phyloP scores from a whole-genome alignment of 2,329 filamentous ascomycete species.

The Penicillium digitatum region DNA sequence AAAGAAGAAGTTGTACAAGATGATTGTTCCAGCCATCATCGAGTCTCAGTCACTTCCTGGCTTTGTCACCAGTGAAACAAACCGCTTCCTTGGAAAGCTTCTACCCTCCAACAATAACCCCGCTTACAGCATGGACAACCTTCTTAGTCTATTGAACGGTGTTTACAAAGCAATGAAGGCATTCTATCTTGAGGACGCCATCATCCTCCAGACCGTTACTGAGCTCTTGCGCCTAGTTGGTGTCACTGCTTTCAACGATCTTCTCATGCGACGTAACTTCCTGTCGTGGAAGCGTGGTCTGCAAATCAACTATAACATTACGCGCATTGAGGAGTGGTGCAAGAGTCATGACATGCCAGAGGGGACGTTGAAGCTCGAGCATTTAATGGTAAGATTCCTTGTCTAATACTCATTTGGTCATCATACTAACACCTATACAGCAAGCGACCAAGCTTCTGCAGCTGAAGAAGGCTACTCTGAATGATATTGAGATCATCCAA shows the following conservation, averaged over 20 bases:
- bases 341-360: slow-evolving; percentile 99
- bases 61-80: slow-evolving; percentile 98
- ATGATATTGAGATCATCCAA: slow-evolving; percentile 99
- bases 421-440: slow-evolving; percentile 41
- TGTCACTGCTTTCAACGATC: slow-evolving; percentile 96
- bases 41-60: slow-evolving; percentile 97
- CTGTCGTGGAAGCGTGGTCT: slow-evolving; percentile 98
- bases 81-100: slow-evolving; percentile 95
- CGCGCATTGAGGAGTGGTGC: slow-evolving; percentile 98
- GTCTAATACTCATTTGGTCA: background rate
- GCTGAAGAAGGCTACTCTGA: slow-evolving; percentile 96
- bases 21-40: slow-evolving; percentile 99
- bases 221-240: slow-evolving; percentile 90
- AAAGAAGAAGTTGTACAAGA: slow-evolving; percentile 99
- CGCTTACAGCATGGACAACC: slow-evolving; percentile 99
- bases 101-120: slow-evolving; percentile 84
- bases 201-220: slow-evolving; percentile 92
- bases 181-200: slow-evolving; percentile 93
- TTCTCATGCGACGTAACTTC: slow-evolving; percentile 97
- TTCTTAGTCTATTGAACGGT: slow-evolving; percentile 90
- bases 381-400: slow-evolving; percentile 72
- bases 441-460: slow-evolving; percentile 98
- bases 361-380: slow-evolving; percentile 92
- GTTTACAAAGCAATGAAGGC: slow-evolving; percentile 99
- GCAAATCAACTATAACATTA: slow-evolving; percentile 99